These are phyloP conservation scores for Colletotrichum musicola DNA, from an alignment of 2,329 filamentous ascomycete species.

Conservation along the genomic window DNA sequence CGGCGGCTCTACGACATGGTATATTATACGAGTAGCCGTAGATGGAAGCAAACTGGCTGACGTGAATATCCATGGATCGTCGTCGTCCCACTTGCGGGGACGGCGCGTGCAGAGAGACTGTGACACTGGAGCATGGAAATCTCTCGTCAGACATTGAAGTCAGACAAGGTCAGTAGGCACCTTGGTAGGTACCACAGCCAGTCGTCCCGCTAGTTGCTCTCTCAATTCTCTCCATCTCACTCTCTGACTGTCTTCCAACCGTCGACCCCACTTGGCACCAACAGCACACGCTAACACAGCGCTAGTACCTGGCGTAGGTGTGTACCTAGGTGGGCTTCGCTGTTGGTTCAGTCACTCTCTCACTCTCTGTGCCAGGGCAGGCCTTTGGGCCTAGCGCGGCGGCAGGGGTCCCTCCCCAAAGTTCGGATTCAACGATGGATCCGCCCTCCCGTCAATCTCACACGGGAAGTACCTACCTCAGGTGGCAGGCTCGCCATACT, in stretches of 20 bases:
- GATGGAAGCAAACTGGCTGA: too few species aligned
- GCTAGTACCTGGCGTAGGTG: neutral
- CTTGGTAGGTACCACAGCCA: neutral
- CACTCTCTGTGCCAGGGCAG: neutral
- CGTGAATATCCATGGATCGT: neutral
- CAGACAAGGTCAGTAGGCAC: too few species aligned
- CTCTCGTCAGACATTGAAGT: neutral
- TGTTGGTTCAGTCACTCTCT: constrained; percentile 21
- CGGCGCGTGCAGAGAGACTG: neutral
- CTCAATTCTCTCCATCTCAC: neutral
- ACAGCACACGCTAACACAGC: constrained; percentile 1
- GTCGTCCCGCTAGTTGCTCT: neutral
- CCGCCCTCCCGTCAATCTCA: constrained; percentile 32
- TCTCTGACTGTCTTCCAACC: constrained; percentile 10
- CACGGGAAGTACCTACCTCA: too few species aligned
- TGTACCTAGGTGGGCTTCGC: neutral
- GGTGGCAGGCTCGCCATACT: too few species aligned
- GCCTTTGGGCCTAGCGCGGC: neutral
- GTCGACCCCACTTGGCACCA: constrained; percentile 19
- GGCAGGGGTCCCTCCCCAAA: constrained; percentile 7
- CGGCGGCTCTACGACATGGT: too few species aligned
- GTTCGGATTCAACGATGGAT: constrained; percentile 18
- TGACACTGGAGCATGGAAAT: neutral
- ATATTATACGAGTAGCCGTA: too few species aligned
- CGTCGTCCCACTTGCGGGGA: neutral